These are phyloP conservation scores for Escallonia rubra DNA, from an alignment of 129 eudicot species.

Conservation along the genomic window DNA sequence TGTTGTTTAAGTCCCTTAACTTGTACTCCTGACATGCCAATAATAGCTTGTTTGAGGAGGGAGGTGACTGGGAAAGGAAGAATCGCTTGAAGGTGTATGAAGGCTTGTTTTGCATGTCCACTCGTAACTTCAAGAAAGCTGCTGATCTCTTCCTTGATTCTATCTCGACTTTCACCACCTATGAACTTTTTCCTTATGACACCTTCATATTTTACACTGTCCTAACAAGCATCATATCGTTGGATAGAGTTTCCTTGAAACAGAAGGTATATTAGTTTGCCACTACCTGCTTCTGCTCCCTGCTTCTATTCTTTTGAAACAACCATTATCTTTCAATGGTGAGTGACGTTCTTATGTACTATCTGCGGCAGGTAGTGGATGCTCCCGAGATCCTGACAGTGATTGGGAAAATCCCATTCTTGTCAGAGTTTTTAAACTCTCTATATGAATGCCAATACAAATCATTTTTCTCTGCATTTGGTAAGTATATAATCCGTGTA, in stretches of 20 bases:
- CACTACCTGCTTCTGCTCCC: background rate
- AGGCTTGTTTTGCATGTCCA: constrained; percentile 48
- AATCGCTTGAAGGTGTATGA: constrained; percentile 59
- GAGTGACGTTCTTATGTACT: background rate
- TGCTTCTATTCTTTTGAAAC: background rate
- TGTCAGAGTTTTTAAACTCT: constrained; percentile 71
- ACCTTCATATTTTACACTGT: constrained; percentile 55
- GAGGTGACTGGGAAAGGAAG: constrained; percentile 67
- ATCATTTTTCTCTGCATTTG: constrained; percentile 65
- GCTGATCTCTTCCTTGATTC: constrained; percentile 49
- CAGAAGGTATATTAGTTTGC: constrained; percentile 34
- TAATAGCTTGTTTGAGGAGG: constrained; percentile 49
- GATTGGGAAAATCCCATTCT: constrained; percentile 61
- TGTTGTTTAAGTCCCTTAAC: background rate
- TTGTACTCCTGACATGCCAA: background rate
- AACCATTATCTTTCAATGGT: too few species aligned
- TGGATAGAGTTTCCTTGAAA: constrained; percentile 52
- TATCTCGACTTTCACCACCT: constrained; percentile 53
- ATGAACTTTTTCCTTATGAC: constrained; percentile 52
- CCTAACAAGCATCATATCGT: constrained; percentile 43
- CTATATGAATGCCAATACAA: constrained; percentile 56
- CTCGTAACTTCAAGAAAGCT: constrained; percentile 49
- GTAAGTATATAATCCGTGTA: constrained; percentile 22
- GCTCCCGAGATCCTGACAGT: constrained; percentile 78
- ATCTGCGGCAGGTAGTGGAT: constrained; percentile 58